phyloP scores from a whole-genome alignment of 306 rosid species.

The Ammopiptanthus mongolicus region DNA sequence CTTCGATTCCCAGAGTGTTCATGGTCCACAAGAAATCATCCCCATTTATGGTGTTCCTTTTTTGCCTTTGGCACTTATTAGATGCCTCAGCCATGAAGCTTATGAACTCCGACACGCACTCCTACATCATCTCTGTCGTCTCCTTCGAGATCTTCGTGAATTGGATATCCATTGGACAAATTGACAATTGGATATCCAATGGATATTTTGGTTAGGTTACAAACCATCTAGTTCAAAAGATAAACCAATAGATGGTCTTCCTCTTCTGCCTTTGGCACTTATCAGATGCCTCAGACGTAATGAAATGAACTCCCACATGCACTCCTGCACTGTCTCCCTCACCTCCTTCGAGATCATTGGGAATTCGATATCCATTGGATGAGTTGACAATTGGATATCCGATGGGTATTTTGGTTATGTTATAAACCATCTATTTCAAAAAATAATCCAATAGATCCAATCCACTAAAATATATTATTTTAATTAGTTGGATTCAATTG shows the following conservation, averaged over 20 bases:
- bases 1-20: constrained; percentile 65
- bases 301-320: constrained; percentile 69
- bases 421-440: too few species aligned
- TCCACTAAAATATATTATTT: background rate
- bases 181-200: background rate
- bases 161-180: background rate
- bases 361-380: background rate
- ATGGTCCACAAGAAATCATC: constrained; percentile 68
- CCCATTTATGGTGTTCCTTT: constrained; percentile 58
- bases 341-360: constrained; percentile 69
- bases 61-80: constrained; percentile 70
- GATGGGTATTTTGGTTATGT: background rate
- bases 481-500: background rate
- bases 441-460: background rate
- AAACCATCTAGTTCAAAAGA: background rate
- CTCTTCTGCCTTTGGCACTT: constrained; percentile 74
- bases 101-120: constrained; percentile 71
- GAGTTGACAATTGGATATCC: background rate
- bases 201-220: background rate
- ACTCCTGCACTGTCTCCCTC: constrained; percentile 64
- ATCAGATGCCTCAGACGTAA: constrained; percentile 64
- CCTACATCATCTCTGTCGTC: constrained; percentile 65
- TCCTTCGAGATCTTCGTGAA: constrained; percentile 65
- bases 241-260: constrained; percentile 38
- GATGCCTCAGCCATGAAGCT: constrained; percentile 69